Evolutionary conservation across 352 stramenopile genomes (phyloP).

Genomic region (Blastocystis sp.): DNA sequence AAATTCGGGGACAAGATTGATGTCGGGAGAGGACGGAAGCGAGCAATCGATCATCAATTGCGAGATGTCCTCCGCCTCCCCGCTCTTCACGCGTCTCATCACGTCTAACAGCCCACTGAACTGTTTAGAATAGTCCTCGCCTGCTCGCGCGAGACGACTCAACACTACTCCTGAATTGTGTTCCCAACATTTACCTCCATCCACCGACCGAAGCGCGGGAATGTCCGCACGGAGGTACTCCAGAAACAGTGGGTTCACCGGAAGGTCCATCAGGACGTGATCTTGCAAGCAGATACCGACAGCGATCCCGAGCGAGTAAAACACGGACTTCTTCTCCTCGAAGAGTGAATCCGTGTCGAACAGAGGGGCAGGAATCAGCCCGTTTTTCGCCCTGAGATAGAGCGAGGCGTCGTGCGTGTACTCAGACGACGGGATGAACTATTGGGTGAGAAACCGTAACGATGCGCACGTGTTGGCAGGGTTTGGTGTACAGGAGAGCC

Average conservation of each 20-base stretch:
- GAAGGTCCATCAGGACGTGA: neutral
- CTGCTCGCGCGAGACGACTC: neutral
- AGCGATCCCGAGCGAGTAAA: neutral
- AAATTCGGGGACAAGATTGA: constrained; percentile 28
- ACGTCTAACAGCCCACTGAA: neutral
- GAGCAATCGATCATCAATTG: constrained; percentile 5
- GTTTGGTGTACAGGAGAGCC: neutral
- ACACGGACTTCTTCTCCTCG: constrained; percentile 11
- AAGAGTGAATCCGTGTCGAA: neutral
- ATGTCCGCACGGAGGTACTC: neutral
- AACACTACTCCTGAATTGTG: neutral
- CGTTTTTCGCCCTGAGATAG: neutral
- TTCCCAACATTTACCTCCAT: neutral
- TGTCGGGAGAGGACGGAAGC: constrained; percentile 4
- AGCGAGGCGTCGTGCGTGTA: neutral
- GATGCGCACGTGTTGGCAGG: neutral
- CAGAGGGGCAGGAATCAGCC: constrained; percentile 7
- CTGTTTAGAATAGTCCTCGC: neutral
- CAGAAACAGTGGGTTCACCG: constrained; percentile 5
- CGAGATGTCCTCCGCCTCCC: neutral
- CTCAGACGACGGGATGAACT: neutral
- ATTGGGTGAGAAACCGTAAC: neutral
- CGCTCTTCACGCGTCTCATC: neutral
- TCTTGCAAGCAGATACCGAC: constrained; percentile 25
- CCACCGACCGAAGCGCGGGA: neutral